Evolutionary conservation across 345 rosid genomes (phyloP).

Genomic region (Jatropha curcas): DNA sequence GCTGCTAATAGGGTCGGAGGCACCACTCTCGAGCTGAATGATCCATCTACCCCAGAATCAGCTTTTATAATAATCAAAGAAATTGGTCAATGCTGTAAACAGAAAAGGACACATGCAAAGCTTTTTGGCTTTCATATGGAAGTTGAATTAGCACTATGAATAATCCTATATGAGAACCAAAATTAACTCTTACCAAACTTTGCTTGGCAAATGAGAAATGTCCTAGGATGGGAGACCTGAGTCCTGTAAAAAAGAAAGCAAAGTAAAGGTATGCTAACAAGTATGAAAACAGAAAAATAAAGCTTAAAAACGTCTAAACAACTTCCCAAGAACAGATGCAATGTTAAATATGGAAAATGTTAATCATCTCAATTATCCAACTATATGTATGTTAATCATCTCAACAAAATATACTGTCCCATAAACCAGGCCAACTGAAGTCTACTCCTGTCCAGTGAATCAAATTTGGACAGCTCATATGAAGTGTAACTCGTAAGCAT

Average conservation of each 20-base stretch:
- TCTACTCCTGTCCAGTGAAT: not conserved
- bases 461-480: not conserved
- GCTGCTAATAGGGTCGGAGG: slow-evolving; percentile 63
- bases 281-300: not conserved
- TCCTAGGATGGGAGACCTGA: not conserved
- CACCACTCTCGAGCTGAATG: slow-evolving; percentile 51
- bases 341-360: too few relatives aligned
- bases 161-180: not conserved
- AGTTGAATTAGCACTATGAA: not conserved
- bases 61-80: slow-evolving; percentile 23
- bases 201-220: slow-evolving; percentile 8
- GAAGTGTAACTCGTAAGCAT: not conserved
- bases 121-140: not conserved
- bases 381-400: too few relatives aligned
- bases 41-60: slow-evolving; percentile 57
- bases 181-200: not conserved
- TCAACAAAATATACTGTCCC: not conserved
- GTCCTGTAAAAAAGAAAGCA: slow-evolving; percentile 14
- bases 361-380: not conserved
- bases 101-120: slow-evolving; percentile 9
- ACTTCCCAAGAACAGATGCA: not conserved
- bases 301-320: too few relatives aligned
- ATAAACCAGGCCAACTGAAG: not conserved
- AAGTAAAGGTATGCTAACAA: not conserved
- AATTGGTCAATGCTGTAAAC: slow-evolving; percentile 11